Percentiles rank a stretch among this genome's conserved stretches.
Conservation (phyloP, 2,329 filamentous ascomycete species). For the Aureobasidium uvarum region DNA sequence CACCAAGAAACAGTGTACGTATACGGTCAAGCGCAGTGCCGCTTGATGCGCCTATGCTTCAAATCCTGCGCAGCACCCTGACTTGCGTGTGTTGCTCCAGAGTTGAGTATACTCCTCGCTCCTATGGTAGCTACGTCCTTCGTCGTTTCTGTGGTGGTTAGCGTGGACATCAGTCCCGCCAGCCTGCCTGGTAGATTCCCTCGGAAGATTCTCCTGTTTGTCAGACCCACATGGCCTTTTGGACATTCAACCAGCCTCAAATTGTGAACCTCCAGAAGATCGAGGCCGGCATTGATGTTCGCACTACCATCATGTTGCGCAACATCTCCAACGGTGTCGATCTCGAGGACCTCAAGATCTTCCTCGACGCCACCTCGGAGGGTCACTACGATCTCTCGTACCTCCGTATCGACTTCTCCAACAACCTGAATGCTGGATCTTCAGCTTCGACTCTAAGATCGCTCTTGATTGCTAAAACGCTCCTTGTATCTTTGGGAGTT, state of each 20-base stretch:
- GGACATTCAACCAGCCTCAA: constrained; percentile 38
- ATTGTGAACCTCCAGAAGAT: constrained; percentile 42
- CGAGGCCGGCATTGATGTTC: constrained; percentile 45
- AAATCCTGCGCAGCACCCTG: not conserved
- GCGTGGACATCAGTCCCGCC: not conserved
- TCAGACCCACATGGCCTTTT: not conserved
- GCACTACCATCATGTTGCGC: constrained; percentile 72
- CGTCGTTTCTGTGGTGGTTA: constrained; percentile 12
- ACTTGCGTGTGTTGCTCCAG: not conserved
- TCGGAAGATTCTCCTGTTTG: not conserved
- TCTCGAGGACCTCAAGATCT: constrained; percentile 62
- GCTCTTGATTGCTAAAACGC: too few species aligned
- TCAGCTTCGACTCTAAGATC: too few species aligned
- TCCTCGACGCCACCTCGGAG: constrained; percentile 74
- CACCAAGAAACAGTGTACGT: not conserved
- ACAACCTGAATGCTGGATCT: constrained; percentile 65
- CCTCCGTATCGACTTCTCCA: constrained; percentile 67
- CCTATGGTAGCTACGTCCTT: not conserved
- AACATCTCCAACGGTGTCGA: constrained; percentile 93
- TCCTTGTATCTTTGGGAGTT: constrained; percentile 79
- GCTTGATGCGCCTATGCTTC: not conserved
- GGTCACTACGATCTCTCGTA: constrained; percentile 96
- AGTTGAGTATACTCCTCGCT: not conserved
- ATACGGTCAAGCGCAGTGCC: not conserved
- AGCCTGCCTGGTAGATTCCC: not conserved